Percentiles rank a stretch among this genome's conserved stretches.
phyloP scores from a whole-genome alignment of 306 rosid genomes.

The Purshia tridentata region DNA sequence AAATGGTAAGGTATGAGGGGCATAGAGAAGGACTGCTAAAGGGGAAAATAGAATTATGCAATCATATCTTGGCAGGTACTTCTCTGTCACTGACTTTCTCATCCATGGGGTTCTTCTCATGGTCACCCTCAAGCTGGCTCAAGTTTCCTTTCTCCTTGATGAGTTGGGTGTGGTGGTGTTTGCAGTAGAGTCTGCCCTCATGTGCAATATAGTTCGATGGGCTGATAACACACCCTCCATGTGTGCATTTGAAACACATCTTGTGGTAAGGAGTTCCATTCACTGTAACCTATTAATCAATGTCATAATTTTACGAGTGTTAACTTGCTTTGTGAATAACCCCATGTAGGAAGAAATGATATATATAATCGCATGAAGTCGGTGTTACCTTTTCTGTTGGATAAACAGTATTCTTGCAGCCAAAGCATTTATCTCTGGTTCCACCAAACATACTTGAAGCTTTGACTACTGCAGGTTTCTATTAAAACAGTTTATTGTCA shows the following conservation, averaged over 20 bases:
- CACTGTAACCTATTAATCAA: constrained; percentile 64
- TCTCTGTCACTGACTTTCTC: constrained; percentile 45
- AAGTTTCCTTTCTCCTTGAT: constrained; percentile 94
- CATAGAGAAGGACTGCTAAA: background rate
- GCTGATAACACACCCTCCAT: constrained; percentile 96
- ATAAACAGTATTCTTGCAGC: constrained; percentile 88
- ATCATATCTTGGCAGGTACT: constrained; percentile 57
- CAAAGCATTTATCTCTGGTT: constrained; percentile 93
- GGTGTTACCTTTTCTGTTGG: constrained; percentile 91
- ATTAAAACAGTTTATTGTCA: constrained; percentile 23
- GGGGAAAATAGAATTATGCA: constrained; percentile 3
- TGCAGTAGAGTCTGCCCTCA: constrained; percentile 96
- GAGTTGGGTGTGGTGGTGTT: constrained; percentile 90
- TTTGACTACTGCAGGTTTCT: constrained; percentile 77
- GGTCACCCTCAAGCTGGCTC: constrained; percentile 95
- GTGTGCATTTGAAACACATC: constrained; percentile 94
- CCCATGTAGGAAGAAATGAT: background rate
- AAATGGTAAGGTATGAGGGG: constrained; percentile 17
- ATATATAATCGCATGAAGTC: background rate
- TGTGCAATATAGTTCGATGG: constrained; percentile 98
- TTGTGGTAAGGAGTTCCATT: constrained; percentile 96
- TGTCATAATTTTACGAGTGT: background rate
- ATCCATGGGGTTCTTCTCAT: constrained; percentile 39
- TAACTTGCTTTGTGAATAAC: background rate
- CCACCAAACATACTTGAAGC: constrained; percentile 85